Evolutionary conservation across 2,329 filamentous ascomycete genomes (phyloP), one percentile per base, ranked within the genome.

Genomic region (Pseudogymnoascus sp.): DNA sequence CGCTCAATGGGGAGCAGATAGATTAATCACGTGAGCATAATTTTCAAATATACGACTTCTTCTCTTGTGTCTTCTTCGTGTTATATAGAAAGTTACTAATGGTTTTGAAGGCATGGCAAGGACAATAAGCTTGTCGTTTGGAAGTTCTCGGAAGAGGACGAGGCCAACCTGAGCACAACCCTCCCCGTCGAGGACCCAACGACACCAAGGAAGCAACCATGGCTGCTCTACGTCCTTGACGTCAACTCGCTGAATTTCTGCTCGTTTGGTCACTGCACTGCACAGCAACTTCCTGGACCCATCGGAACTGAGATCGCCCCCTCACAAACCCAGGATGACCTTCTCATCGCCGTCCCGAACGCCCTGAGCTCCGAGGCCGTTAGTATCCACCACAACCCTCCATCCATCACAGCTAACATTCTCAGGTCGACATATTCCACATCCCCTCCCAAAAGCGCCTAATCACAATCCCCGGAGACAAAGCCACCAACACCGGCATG

Each of bases 241-340:
- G 91, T 97, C 43, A 97, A 97, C 70, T 91, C 93, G 1, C 83
- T 97, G 76, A 99, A 97, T 71, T 99, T 97, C 72, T 99, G 94
- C 71, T 82, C 88, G 1, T 96, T 96, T 72, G 81, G 88, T 2
- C 70, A 63, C 77, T 62, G 71, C 74, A 39, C 38, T 57, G 20
- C 39, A 59, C 6, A 50, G 9, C 50, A 37, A 39, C 20, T 37
- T 6, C 28, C 36, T 8, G 39, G 20, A 2, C 11, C n/a, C 6
- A 22, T 30, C 9, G 39, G 47, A 22, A 57, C 47, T 38, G 59
- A 65, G 37, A 12, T 47, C 22, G 61, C 15, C 15, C 3, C 22
- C 4, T 39, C 35, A 6, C 18, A 25, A 6, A 7, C 9, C 12
- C 64, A 66, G 2, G 69, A 75, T 7, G 76, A 79, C 62, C 76